Conservation (phyloP, 1,139 yeast genomes). For the Geotrichum armillariae region DNA sequence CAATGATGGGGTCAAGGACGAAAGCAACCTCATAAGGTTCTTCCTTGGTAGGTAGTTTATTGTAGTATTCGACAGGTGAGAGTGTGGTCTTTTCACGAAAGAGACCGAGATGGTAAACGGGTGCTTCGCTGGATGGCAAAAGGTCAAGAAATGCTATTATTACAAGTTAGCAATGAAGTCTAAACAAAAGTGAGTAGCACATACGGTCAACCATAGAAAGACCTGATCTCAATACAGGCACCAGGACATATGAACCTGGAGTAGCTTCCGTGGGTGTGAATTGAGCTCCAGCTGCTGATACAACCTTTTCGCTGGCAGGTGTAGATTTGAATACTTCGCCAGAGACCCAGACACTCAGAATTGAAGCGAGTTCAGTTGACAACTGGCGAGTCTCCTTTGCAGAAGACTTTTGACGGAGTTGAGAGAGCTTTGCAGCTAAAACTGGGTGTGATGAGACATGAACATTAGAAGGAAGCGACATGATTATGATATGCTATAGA, state of each 20-base stretch:
- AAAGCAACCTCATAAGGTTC: constrained; percentile 33
- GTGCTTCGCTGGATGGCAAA: constrained; percentile 36
- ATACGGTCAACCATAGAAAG: constrained; percentile 35
- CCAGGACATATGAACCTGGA: constrained; percentile 33
- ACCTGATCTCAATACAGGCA: constrained; percentile 40
- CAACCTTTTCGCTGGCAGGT: constrained; percentile 13
- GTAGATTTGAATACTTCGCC: constrained; percentile 23
- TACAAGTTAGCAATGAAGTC: too few relatives aligned
- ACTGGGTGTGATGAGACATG: constrained; percentile 35
- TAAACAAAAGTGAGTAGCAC: too few relatives aligned
- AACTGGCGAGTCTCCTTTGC: constrained; percentile 31
- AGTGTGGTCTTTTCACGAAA: constrained; percentile 38
- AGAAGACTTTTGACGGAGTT: constrained; percentile 31
- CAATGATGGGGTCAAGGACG: constrained; percentile 40
- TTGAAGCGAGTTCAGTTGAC: constrained; percentile 32
- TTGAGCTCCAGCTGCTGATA: constrained; percentile 30
- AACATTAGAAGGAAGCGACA: constrained; percentile 27
- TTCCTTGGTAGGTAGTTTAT: constrained; percentile 36
- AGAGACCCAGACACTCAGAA: constrained; percentile 37
- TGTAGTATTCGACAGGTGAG: constrained; percentile 41
- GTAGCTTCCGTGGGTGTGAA: constrained; percentile 23
- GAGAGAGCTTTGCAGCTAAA: constrained; percentile 33
- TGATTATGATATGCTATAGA: too few relatives aligned
- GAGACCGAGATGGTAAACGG: constrained; percentile 39
- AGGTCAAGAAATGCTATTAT: constrained; percentile 33